Percentiles rank a stretch among this genome's conserved stretches.
phyloP scores from a whole-genome alignment of 2,329 filamentous ascomycete species.

The Blastomyces parvus region DNA sequence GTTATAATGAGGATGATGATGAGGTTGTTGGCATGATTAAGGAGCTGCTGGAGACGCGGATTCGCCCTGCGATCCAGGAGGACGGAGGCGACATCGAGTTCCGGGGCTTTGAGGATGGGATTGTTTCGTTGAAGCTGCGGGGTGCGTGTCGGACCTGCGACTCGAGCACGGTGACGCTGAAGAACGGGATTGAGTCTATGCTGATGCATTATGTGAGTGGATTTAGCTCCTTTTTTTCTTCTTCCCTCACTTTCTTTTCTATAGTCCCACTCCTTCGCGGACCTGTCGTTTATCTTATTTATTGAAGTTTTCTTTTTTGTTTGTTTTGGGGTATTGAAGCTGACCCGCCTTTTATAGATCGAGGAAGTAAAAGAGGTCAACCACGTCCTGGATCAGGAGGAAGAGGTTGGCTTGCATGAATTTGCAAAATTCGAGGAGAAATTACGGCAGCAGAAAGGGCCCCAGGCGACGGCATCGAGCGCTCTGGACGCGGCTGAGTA shows the following conservation, averaged over 20 bases:
- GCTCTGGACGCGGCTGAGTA: slow-evolving; percentile 43
- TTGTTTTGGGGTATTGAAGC: slow-evolving; percentile 17
- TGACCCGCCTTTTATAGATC: slow-evolving; percentile 49
- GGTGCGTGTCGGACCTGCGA: slow-evolving; percentile 95
- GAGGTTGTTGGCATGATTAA: slow-evolving; percentile 99
- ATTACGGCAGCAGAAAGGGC: slow-evolving; percentile 49
- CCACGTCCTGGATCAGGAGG: slow-evolving; percentile 84
- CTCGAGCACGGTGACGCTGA: slow-evolving; percentile 89
- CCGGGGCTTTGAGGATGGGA: slow-evolving; percentile 68
- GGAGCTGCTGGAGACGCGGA: slow-evolving; percentile 88
- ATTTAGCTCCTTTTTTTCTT: neutral
- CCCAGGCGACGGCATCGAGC: slow-evolving; percentile 42
- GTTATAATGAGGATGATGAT: slow-evolving; percentile 80
- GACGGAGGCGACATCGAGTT: slow-evolving; percentile 97
- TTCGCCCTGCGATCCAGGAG: slow-evolving; percentile 91
- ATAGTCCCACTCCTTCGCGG: slow-evolving; percentile 4
- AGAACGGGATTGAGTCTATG: slow-evolving; percentile 98
- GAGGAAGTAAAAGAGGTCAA: slow-evolving; percentile 90
- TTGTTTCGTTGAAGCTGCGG: slow-evolving; percentile 75
- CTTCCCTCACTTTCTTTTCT: slow-evolving; percentile 1
- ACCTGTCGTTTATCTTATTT: neutral
- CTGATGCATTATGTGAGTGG: slow-evolving; percentile 81
- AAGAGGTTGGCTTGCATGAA: slow-evolving; percentile 75
- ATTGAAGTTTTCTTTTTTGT: slow-evolving; percentile 3
- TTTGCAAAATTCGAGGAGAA: slow-evolving; percentile 96